Percentiles rank a stretch among this genome's conserved stretches.
These are phyloP conservation scores for Scheffersomyces titani DNA, from an alignment of 1,139 yeast species.

Conservation along the genomic window DNA sequence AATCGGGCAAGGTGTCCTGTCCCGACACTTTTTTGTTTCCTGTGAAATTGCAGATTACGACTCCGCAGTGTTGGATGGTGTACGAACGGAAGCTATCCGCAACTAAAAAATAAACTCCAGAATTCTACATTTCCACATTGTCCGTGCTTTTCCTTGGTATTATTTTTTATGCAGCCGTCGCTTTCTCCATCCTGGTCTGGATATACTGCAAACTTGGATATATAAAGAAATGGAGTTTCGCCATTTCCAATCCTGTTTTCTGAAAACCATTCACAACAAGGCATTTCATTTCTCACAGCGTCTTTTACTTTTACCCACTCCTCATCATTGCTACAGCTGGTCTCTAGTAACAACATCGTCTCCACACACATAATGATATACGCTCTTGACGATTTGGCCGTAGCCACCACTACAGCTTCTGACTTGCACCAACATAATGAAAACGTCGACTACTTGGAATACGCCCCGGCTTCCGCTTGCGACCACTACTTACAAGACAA, in stretches of 20 bases:
- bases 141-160: neutral
- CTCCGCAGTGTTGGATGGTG: neutral
- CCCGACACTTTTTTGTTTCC: neutral
- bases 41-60: neutral
- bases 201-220: neutral
- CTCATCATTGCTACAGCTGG: neutral
- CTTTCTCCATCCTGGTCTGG: neutral
- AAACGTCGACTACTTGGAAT: conserved; percentile 38
- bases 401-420: neutral
- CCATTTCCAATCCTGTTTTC: neutral
- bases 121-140: neutral
- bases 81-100: neutral
- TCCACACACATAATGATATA: neutral
- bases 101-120: neutral
- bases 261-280: neutral
- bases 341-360: neutral
- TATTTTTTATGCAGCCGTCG: neutral
- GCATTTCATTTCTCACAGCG: neutral
- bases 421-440: conserved; percentile 17
- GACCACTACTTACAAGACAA: conserved; percentile 13
- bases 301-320: neutral
- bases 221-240: neutral
- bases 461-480: conserved; percentile 3
- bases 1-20: neutral
- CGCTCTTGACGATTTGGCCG: neutral